These are phyloP conservation scores for Tanozyma kutaoensis DNA, from an alignment of 805 yeast species.

Conservation along the genomic window DNA sequence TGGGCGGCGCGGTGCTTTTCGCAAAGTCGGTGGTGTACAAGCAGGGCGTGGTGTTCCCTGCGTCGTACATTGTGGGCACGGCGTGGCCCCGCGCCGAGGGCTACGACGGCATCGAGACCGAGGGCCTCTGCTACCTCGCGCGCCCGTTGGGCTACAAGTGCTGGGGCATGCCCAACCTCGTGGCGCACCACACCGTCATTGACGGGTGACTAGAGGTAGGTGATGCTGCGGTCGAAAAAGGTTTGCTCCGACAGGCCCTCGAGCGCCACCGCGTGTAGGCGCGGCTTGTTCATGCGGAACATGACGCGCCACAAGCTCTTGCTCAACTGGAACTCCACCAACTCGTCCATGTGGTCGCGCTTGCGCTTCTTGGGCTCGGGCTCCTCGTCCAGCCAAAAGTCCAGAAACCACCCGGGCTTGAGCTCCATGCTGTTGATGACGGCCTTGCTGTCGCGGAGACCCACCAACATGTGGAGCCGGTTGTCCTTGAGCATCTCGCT, in stretches of 20 bases:
- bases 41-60: conserved; percentile 34
- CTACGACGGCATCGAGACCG: conserved; percentile 42
- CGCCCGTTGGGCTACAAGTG: conserved; percentile 30
- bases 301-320: conserved; percentile 30
- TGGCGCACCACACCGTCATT: conserved; percentile 20
- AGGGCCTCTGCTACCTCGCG: conserved; percentile 37
- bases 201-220: conserved; percentile 5
- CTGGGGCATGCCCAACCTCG: conserved; percentile 35
- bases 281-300: conserved; percentile 9
- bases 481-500: conserved; percentile 5
- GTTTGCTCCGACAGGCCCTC: conserved; percentile 16
- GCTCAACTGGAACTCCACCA: conserved; percentile 28
- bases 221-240: conserved; percentile 6
- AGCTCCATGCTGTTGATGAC: conserved; percentile 21
- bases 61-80: conserved; percentile 31
- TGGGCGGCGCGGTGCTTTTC: conserved; percentile 39
- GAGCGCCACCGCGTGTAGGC: conserved; percentile 16
- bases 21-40: conserved; percentile 27
- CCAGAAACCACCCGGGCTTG: conserved; percentile 20
- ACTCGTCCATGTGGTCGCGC: conserved; percentile 13
- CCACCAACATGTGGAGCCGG: conserved; percentile 7
- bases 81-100: conserved; percentile 35
- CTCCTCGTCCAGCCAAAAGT: conserved; percentile 6
- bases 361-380: conserved; percentile 1
- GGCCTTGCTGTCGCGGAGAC: conserved; percentile 14